Base-by-base conservation (phyloP, 2,329 filamentous ascomycete genomes). In the Neonectria faginata region DNA sequence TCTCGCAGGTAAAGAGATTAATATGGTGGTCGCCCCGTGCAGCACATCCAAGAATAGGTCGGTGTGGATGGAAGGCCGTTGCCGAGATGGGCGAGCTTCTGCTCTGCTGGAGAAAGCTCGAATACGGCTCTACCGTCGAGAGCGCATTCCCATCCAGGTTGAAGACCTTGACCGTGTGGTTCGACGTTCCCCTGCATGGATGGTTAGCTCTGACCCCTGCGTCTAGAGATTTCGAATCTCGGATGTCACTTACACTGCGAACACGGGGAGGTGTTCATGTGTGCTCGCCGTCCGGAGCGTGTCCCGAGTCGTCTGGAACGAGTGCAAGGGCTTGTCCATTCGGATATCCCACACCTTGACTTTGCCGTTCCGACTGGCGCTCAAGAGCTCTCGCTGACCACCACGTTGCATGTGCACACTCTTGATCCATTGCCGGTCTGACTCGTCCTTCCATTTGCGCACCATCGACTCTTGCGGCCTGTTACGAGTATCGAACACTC, bases 351-450 rank as follows among this genome's bases (percentile, higher is more conserved):
- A 99, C 16, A 99, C 84, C 77, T 93, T 94, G 68, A 99, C 92
- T 76, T 96, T 96, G 66, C 96, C 96, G 74, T 97, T 96, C 51
- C 93, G 89, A 76, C 94, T 97, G 20, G 94, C 96, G 47, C 91
- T 95, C 57, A 99, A 85, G 45, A 99, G 86, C 79, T 99, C 96
- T 63, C 96, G 87, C 79, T 97, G 90, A 2, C 96, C 96, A 65
- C 96, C 96, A 47, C 96, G 92, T 80, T 99, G 96, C 88, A 99
- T 94, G 77, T 98, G 96, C 14, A 97, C 93, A 70, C 93, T 96
- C 73, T 94, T 94, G 78, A 99, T 91, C 96, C 96, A 99, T 73
- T 97, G 93, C 65, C 91, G 90, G 73, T 89, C 87, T 11, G 82
- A 80, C 75, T 98, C 95, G 73, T 97, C 93, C 76, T 97, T 96